These are phyloP conservation scores for Colletotrichum ledebouriae DNA, from an alignment of 2,329 filamentous ascomycete species.

Conservation along the genomic window DNA sequence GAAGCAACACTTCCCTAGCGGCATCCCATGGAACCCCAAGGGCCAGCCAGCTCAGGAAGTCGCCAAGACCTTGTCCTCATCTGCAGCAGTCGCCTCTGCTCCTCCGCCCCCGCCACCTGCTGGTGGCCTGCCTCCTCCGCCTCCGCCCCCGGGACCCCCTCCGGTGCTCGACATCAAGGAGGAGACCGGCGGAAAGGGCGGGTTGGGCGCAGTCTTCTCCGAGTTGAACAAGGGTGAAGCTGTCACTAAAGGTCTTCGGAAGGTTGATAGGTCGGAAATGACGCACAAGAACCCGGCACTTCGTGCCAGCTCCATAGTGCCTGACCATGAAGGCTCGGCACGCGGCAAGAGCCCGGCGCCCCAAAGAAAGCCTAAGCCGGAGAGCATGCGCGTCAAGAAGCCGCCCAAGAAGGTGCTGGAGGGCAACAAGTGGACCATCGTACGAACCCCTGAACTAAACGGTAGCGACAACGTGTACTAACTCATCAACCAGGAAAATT, in stretches of 20 bases:
- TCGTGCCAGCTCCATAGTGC: constrained; percentile 78
- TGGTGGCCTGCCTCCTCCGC: constrained; percentile 72
- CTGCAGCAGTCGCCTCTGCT: constrained; percentile 53
- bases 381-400: constrained; percentile 88
- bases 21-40: constrained; percentile 88
- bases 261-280: constrained; percentile 96
- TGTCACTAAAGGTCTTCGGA: constrained; percentile 90
- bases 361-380: constrained; percentile 87
- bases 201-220: constrained; percentile 90
- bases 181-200: constrained; percentile 63
- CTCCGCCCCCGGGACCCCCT: constrained; percentile 79
- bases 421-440: constrained; percentile 93
- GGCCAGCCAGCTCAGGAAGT: constrained; percentile 80
- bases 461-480: constrained; percentile 30
- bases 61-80: constrained; percentile 67
- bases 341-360: constrained; percentile 89
- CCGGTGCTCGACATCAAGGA: constrained; percentile 73
- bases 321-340: constrained; percentile 66
- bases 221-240: constrained; percentile 89
- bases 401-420: constrained; percentile 83
- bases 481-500: constrained; percentile 80
- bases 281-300: constrained; percentile 97
- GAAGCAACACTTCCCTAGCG: constrained; percentile 83
- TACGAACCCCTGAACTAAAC: constrained; percentile 55
- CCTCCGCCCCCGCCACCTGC: constrained; percentile 66